Percentiles rank a stretch among this genome's conserved stretches.
Conservation (phyloP, 2,329 filamentous ascomycete genomes). For the Diaporthe batatas region DNA sequence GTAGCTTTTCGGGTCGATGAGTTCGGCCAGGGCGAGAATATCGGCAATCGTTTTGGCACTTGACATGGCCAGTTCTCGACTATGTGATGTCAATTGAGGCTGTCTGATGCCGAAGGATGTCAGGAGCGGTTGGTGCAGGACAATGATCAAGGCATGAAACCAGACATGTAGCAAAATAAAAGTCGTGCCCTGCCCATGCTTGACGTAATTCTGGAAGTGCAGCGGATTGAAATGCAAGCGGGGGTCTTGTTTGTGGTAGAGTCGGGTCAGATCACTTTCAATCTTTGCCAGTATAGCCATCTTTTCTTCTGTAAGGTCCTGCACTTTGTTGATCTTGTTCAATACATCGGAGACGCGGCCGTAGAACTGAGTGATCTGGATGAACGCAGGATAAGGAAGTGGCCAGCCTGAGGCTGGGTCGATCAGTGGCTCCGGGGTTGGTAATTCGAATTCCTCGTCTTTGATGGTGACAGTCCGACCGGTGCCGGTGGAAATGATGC, state of each 20-base stretch:
- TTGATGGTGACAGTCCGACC: conserved; percentile 86
- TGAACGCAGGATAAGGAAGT: conserved; percentile 82
- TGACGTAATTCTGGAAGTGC: conserved; percentile 89
- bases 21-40: conserved; percentile 86
- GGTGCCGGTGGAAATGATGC: conserved; percentile 89
- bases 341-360: conserved; percentile 86
- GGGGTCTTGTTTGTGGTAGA: conserved; percentile 80
- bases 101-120: conserved; percentile 78
- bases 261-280: conserved; percentile 81
- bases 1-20: conserved; percentile 88
- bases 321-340: conserved; percentile 81
- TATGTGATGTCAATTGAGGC: conserved; percentile 82
- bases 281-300: conserved; percentile 80
- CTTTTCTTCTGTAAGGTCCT: conserved; percentile 81
- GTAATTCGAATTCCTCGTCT: conserved; percentile 87
- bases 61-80: conserved; percentile 85
- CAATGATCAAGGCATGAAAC: conserved; percentile 89
- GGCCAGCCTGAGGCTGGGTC: conserved; percentile 77
- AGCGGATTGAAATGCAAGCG: conserved; percentile 85
- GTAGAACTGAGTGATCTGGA: conserved; percentile 88
- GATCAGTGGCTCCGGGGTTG: conserved; percentile 68
- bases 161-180: conserved; percentile 90
- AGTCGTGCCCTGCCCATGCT: conserved; percentile 84
- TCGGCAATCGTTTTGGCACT: conserved; percentile 93
- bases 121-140: conserved; percentile 85